Evolutionary conservation across 768 basidiomycete species (phyloP), one percentile per base, ranked within the genome.

Genomic region (Leucocoprinus birnbaumii): DNA sequence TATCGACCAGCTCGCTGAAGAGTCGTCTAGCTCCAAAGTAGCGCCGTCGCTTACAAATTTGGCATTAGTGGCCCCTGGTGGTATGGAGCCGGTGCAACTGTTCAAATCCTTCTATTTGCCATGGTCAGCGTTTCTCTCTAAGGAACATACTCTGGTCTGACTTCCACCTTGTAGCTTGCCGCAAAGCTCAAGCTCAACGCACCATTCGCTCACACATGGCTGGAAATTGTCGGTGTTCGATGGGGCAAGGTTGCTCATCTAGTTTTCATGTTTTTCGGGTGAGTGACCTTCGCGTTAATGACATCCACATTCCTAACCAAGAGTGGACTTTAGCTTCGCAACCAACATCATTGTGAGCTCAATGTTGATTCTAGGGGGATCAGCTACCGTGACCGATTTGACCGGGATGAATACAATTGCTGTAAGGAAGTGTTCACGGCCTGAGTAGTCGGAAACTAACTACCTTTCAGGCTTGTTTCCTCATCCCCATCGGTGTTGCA

Each of bases 261-360:
- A 2, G 74, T 92, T 6, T 95, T 96, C 76, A 84, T 95, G 77
- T 87, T 91, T 74, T 96, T 96, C 64, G 93, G 89, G 82, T 80
- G 52, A 0, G 73, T 69, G n/a, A 31, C 31, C 31, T 31, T 31
- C 11, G 31, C 31, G 31, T 11, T 5, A 31, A 31, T 5, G 6
- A 5, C 31, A 5, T 31, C 11, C 6, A 11, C 11, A 31, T 31
- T 31, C 11, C 11, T 31, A 11, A 31, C 31, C 5, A 22, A 10
- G 40, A 21, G 22, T 24, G 42, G n/a, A 6, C 19, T 37, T 13
- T 48, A 85, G 85, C n/a, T 74, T 97, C 7, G 86, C 90, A 2
- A 94, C 94, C 31, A 95, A 95, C 68, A 77, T 96, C 53, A 90
- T 95, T 63, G 93, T 94, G n/a, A 91, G 89, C 47, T 89, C 86